Conservation (phyloP, 1,284 basidiomycete species). For the Sanghuangporus baumii region DNA sequence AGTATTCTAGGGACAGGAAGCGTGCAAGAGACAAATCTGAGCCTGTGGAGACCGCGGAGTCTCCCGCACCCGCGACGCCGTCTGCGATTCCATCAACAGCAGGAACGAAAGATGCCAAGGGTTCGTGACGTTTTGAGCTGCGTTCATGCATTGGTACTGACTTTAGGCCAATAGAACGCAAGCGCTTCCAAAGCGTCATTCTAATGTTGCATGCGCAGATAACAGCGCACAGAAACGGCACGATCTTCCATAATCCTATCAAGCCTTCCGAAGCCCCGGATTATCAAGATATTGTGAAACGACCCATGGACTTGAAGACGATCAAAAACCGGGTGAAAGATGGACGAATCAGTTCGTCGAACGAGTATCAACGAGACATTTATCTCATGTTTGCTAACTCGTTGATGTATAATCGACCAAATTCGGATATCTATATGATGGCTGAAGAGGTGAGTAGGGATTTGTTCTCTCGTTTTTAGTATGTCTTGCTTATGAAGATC, state of each 20-base stretch:
- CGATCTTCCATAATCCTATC: slow-evolving; percentile 89
- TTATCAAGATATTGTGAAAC: slow-evolving; percentile 85
- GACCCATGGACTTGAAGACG: slow-evolving; percentile 90
- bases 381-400: slow-evolving; percentile 94
- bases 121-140: slow-evolving; percentile 24
- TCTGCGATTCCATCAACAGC: not conserved
- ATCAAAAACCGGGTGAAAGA: slow-evolving; percentile 81
- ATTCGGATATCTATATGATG: slow-evolving; percentile 80
- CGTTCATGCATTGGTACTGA: slow-evolving; percentile 29
- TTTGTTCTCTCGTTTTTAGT: not conserved
- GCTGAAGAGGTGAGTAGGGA: slow-evolving; percentile 69
- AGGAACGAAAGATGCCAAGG: slow-evolving; percentile 12
- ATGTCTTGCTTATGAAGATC: slow-evolving; percentile 13
- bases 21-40: slow-evolving; percentile 63
- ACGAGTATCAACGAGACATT: slow-evolving; percentile 86
- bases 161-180: slow-evolving; percentile 44
- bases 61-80: slow-evolving; percentile 29
- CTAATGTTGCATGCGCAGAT: slow-evolving; percentile 77
- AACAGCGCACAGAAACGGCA: slow-evolving; percentile 78
- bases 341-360: slow-evolving; percentile 70
- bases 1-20: slow-evolving; percentile 55
- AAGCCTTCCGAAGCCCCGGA: slow-evolving; percentile 83
- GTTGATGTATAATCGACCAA: slow-evolving; percentile 89
- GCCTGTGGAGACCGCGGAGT: slow-evolving; percentile 60
- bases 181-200: slow-evolving; percentile 77